These are phyloP conservation scores for Hirsutella rhossiliensis DNA, from an alignment of 2,329 filamentous ascomycete species.

Conservation along the genomic window DNA sequence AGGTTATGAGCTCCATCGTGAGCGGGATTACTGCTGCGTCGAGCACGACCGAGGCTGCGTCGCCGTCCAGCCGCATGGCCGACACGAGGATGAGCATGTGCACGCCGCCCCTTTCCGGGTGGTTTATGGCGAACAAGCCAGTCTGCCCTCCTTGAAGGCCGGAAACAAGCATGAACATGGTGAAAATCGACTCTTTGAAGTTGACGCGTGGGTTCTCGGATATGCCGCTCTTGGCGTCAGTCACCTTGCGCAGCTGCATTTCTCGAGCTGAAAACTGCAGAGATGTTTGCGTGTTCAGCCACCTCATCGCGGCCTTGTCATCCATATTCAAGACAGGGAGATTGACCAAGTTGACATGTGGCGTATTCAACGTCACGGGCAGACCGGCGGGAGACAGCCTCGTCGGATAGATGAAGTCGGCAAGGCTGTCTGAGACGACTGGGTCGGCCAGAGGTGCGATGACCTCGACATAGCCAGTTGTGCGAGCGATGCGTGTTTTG, in stretches of 20 bases:
- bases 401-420: constrained; percentile 25
- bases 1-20: constrained; percentile 21
- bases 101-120: constrained; percentile 22
- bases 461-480: constrained; percentile 31
- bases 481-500: constrained; percentile 29
- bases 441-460: constrained; percentile 20
- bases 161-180: constrained; percentile 31
- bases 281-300: constrained; percentile 25
- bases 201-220: constrained; percentile 23
- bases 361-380: constrained; percentile 25
- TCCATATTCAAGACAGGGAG: constrained; percentile 29
- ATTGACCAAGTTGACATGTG: constrained; percentile 30
- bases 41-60: constrained; percentile 27
- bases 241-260: constrained; percentile 19
- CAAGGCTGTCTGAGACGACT: constrained; percentile 10
- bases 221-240: constrained; percentile 9
- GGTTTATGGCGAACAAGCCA: constrained; percentile 28
- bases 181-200: constrained; percentile 36
- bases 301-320: constrained; percentile 20
- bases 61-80: constrained; percentile 30
- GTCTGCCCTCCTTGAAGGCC: constrained; percentile 33
- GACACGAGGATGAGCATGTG: constrained; percentile 25
- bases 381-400: constrained; percentile 12
- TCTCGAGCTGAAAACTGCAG: constrained; percentile 30
- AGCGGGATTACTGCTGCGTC: constrained; percentile 36